phyloP scores from a whole-genome alignment of 306 rosid species.

The Vicia sativa region DNA sequence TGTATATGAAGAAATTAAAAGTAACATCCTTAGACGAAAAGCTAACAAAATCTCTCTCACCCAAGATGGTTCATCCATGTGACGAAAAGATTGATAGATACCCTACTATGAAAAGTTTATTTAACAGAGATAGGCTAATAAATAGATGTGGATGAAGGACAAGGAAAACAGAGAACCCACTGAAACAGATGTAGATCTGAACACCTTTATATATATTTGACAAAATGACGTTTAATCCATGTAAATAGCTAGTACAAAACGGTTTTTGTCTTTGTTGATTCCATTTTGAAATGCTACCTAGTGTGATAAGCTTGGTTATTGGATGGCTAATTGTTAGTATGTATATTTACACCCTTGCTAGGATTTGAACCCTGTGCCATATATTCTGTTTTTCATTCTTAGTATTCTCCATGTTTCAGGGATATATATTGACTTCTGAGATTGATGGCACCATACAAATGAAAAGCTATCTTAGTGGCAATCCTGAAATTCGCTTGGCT shows the following conservation, averaged over 20 bases:
- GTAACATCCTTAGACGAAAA: conserved; percentile 10
- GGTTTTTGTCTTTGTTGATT: background rate
- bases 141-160: conserved; percentile 24
- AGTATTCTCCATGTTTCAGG: conserved; percentile 51
- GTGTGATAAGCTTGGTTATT: conserved; percentile 35
- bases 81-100: conserved; percentile 7
- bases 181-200: conserved; percentile 19
- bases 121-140: conserved; percentile 17
- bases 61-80: conserved; percentile 3
- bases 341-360: no score
- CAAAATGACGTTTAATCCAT: conserved; percentile 1
- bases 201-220: conserved; percentile 12
- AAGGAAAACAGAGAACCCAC: conserved; percentile 6
- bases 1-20: background rate
- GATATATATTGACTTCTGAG: conserved; percentile 86
- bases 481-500: conserved; percentile 86
- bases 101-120: conserved; percentile 10
- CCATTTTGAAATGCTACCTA: conserved; percentile 25
- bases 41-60: background rate
- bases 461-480: conserved; percentile 87
- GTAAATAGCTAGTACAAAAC: conserved; percentile 1
- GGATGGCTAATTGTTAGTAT: background rate
- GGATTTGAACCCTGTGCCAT: no score
- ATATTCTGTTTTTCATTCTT: conserved; percentile 22
- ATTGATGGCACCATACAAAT: conserved; percentile 95